Evolutionary conservation across 2,329 filamentous ascomycete genomes (phyloP), one percentile per base, ranked within the genome.

Genomic region (Coniochaeta ligniaria): DNA sequence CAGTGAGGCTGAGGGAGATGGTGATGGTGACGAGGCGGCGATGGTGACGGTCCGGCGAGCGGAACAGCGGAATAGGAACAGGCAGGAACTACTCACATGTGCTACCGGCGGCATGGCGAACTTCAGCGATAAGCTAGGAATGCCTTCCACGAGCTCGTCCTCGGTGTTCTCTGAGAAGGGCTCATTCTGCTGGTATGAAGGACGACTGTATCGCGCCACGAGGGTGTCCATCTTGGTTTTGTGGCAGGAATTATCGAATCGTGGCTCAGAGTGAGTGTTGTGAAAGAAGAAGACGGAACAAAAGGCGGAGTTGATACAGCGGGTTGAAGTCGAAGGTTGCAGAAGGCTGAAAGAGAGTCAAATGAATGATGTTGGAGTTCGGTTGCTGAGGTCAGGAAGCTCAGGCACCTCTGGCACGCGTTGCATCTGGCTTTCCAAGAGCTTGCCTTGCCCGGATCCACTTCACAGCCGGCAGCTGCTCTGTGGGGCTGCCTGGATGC

Each of bases 51-150:
- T 28, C 16, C 16, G 36, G 31, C 33, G 50, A 20, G 38, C 56
- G 58, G 24, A 26, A 55, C 3, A 38, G 17, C 28, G 38, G 24
- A 61, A 52, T 11, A 31, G 58, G 22, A 43, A 17, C 52, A 6
- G 7, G 35, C 57, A 26, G 20, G 55, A 43, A 60, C 87, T 71
- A 60, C 87, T 71, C 80, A 96, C 92, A 77, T 96, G 90, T 69
- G 91, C 88, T 75, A 98, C 86, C 59, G 95, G 94, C 61, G 95
- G 95, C 77, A 99, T 89, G 70, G 92, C 91, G 78, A 99, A 99
- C 78, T 93, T 96, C 74, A 96, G 86, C 59, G 91, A 94, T 68
- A 96, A 83, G 68, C 87, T 86, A 71, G 91, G 89, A 66, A 86
- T 80, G 68, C 85, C 82, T 71, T 91, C 86, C 71, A 80, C 80